phyloP scores from a whole-genome alignment of 1,284 basidiomycete species.

The Salmacisia buchloeana region DNA sequence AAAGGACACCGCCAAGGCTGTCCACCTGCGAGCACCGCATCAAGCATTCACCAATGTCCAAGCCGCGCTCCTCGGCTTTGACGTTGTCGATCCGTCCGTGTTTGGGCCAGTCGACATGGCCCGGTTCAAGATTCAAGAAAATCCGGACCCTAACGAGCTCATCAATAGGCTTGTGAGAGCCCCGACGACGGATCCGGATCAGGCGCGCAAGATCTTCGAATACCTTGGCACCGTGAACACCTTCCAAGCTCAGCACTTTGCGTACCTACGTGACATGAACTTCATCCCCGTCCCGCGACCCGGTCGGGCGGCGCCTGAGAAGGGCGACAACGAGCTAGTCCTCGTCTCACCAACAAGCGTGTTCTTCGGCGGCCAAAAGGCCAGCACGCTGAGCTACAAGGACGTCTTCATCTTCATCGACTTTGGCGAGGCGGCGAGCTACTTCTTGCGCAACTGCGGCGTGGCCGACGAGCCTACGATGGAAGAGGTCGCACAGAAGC shows the following conservation, averaged over 20 bases:
- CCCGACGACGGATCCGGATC: slow-evolving; percentile 60
- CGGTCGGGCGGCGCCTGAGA: neutral
- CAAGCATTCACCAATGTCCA: slow-evolving; percentile 72
- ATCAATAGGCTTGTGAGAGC: slow-evolving; percentile 62
- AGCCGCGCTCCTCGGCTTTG: slow-evolving; percentile 72
- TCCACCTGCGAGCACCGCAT: slow-evolving; percentile 53
- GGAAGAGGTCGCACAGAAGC: slow-evolving; percentile 59
- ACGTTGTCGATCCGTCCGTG: slow-evolving; percentile 60
- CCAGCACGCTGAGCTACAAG: slow-evolving; percentile 28
- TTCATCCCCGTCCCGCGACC: slow-evolving; percentile 37
- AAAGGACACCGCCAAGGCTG: slow-evolving; percentile 56
- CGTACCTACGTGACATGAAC: slow-evolving; percentile 21
- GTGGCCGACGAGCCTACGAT: slow-evolving; percentile 82
- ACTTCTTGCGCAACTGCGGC: slow-evolving; percentile 75
- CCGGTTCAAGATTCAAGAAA: slow-evolving; percentile 69
- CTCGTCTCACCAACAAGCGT: slow-evolving; percentile 56
- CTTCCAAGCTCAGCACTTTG: slow-evolving; percentile 26
- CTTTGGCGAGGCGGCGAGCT: slow-evolving; percentile 75
- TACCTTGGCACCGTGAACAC: slow-evolving; percentile 62
- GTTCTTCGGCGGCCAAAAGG: slow-evolving; percentile 53
- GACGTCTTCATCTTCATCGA: slow-evolving; percentile 74
- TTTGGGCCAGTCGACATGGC: slow-evolving; percentile 58
- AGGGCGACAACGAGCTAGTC: slow-evolving; percentile 17
- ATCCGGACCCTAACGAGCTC: slow-evolving; percentile 67
- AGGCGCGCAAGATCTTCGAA: slow-evolving; percentile 68